Evolutionary conservation across 768 basidiomycete species (phyloP), one percentile per base, ranked within the genome.

Genomic region (Pisolithus marmoratus): DNA sequence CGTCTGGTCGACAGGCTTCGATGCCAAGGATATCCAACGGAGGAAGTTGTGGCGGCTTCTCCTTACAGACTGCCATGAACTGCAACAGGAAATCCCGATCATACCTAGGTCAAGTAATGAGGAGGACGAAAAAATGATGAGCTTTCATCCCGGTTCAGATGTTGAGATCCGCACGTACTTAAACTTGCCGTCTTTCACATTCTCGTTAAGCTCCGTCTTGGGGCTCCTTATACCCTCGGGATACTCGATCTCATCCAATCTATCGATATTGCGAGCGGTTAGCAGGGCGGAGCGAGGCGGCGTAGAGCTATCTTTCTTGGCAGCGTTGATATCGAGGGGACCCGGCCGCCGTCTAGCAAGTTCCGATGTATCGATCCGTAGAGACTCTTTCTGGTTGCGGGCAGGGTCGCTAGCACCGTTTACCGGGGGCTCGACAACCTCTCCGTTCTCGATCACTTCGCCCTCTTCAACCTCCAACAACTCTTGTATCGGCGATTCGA

Each of bases 81-180:
- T 99, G 95, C 53, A 99, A 71, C 23, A 99, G 79, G 83, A 99
- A 99, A 19, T 94, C 92, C 34, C 94, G 92, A 67, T 97, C 93
- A 66, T 99, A 99, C 62, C 95, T 42, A 41, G 34, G 4, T 31
- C 8, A 15, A 34, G 5, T 15, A 34, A 34, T 5, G 5, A 14
- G 29, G 11, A 37, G 29, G 4, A 46, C 47, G 7, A 37, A 5
- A 8, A 15, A 24, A 8, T 15, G 3, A 36, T 17, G n/a, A 8
- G 49, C 22, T 11, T 19, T 9, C n/a, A n/a, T n/a, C n/a, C 19
- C 31, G 15, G 24, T 8, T 22, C 23, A 29, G 17, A 37, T n/a
- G 34, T 23, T 44, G 54, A 44, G 20, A 22, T 41, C 44, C 31
- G 48, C 23, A 53, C 60, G 54, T 70, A 90, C 90, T 85, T 82